Conservation (phyloP, 2,329 filamentous ascomycete genomes). For the Aureobasidium vineae region DNA sequence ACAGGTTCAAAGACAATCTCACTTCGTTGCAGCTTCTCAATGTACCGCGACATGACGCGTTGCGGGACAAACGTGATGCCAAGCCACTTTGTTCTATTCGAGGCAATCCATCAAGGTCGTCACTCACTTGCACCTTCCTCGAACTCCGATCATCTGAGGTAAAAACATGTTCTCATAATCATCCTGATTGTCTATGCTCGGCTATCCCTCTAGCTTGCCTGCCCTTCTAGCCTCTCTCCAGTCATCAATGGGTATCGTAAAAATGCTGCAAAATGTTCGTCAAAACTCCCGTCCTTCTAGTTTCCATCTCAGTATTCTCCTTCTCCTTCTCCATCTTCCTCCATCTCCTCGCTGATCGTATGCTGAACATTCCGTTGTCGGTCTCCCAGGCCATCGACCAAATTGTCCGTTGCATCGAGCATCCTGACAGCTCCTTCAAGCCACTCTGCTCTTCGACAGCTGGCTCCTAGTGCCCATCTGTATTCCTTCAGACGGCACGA, state of each 20-base stretch:
- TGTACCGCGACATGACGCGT: slow-evolving; percentile 7
- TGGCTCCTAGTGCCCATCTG: slow-evolving; percentile 88
- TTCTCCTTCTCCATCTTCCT: background rate
- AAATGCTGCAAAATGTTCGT: slow-evolving; percentile 20
- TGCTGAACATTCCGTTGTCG: slow-evolving; percentile 34
- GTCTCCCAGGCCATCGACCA: slow-evolving; percentile 47
- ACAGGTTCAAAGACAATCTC: background rate
- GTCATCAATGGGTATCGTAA: slow-evolving; percentile 26
- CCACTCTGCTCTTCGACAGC: slow-evolving; percentile 64
- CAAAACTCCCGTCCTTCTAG: background rate
- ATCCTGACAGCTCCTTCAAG: slow-evolving; percentile 48
- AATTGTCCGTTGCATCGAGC: slow-evolving; percentile 46
- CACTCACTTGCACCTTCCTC: background rate
- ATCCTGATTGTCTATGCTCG: slow-evolving; percentile 2
- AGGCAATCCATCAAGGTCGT: background rate
- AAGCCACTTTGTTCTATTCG: slow-evolving; percentile 7
- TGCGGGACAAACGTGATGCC: slow-evolving; percentile 3
- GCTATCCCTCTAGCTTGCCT: background rate
- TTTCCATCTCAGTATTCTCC: background rate
- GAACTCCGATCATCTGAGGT: background rate
- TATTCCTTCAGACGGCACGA: slow-evolving; percentile 81
- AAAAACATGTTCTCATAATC: background rate
- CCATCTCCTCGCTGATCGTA: slow-evolving; percentile 1
- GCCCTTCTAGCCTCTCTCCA: slow-evolving; percentile 5
- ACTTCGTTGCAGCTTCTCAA: background rate